phyloP scores from a whole-genome alignment of 2,329 filamentous ascomycete genomes.

The Sporothrix globosa region DNA sequence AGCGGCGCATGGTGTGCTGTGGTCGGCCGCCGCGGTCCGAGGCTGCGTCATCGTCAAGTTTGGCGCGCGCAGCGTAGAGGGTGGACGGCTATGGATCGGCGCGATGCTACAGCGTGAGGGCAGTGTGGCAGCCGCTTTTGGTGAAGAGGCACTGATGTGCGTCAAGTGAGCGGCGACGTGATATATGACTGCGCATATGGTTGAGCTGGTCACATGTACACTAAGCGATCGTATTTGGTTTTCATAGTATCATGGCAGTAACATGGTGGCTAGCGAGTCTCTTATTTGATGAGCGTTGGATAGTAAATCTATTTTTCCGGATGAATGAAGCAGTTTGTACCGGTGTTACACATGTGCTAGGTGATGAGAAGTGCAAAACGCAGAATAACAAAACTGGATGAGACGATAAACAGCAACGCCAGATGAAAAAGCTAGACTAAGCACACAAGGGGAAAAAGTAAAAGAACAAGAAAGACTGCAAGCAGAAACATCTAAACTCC shows the following conservation, averaged over 20 bases:
- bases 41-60: conserved; percentile 92
- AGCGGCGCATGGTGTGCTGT: conserved; percentile 64
- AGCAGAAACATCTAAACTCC: conserved; percentile 24
- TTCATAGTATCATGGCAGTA: conserved; percentile 5
- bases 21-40: conserved; percentile 79
- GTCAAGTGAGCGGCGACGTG: conserved; percentile 50
- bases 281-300: neutral
- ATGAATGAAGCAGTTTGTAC: neutral
- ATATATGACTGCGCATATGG: neutral
- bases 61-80: conserved; percentile 78
- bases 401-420: neutral
- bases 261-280: neutral
- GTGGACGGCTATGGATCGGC: conserved; percentile 77
- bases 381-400: neutral
- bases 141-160: conserved; percentile 79
- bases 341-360: conserved; percentile 1
- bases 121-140: conserved; percentile 71
- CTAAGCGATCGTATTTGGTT: neutral
- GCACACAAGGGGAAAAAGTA: neutral
- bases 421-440: neutral
- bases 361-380: neutral
- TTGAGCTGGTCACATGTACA: conserved; percentile 10
- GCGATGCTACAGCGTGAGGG: conserved; percentile 75
- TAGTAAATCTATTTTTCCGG: neutral
- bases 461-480: conserved; percentile 9